Percentiles rank a stretch among this genome's conserved stretches.
phyloP scores from a whole-genome alignment of 1,139 yeast species.

The Hanseniaspora gamundiae region DNA sequence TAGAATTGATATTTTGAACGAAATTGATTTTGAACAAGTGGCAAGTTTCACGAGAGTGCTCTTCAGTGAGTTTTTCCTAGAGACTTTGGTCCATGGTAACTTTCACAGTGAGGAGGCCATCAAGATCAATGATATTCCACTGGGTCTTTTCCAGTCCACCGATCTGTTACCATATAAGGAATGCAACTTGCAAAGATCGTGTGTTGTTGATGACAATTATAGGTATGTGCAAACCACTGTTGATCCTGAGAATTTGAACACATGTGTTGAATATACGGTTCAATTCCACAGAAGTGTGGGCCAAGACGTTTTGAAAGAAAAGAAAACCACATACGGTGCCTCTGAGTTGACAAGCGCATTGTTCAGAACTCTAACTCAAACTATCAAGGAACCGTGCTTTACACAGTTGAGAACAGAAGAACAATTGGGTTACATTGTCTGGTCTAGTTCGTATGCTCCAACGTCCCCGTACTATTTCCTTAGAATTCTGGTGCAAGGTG shows the following conservation, averaged over 20 bases:
- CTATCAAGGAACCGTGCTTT: conserved; percentile 78
- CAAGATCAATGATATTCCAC: conserved; percentile 29
- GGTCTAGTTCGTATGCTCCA: conserved; percentile 49
- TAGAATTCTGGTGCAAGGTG: conserved; percentile 77
- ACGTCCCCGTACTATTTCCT: conserved; percentile 69
- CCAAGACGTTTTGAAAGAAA: conserved; percentile 12
- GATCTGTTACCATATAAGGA: not conserved
- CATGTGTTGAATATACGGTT: conserved; percentile 69
- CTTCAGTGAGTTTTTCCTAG: conserved; percentile 39
- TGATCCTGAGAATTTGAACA: conserved; percentile 67
- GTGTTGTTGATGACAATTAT: conserved; percentile 12
- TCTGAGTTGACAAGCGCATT: conserved; percentile 30
- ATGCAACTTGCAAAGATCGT: not conserved
- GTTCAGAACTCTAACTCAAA: conserved; percentile 56
- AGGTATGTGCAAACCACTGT: conserved; percentile 42
- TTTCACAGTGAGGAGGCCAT: conserved; percentile 44
- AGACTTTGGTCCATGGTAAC: conserved; percentile 73
- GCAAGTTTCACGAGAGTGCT: conserved; percentile 35
- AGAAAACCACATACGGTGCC: not conserved
- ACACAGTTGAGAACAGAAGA: conserved; percentile 85
- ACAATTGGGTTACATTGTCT: conserved; percentile 84
- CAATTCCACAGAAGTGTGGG: conserved; percentile 45
- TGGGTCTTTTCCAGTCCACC: not conserved
- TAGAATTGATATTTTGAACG: conserved; percentile 40
- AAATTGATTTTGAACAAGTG: conserved; percentile 40